phyloP scores from a whole-genome alignment of 805 yeast genomes.

The Nakazawaea sp. region DNA sequence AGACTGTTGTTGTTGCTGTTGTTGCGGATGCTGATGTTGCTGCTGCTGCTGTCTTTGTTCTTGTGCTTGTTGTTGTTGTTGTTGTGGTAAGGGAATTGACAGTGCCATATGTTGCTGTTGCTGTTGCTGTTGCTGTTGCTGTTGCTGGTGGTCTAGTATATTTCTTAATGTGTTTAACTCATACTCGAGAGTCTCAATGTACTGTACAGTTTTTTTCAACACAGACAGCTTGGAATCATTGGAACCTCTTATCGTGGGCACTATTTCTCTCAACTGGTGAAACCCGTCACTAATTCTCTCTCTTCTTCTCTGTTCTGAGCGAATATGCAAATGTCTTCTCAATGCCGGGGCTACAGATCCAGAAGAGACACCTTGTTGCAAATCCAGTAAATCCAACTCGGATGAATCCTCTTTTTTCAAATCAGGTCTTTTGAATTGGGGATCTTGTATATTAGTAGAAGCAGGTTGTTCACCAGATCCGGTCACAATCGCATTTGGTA shows the following conservation, averaged over 20 bases:
- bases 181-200: slow-evolving; percentile 30
- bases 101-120: slow-evolving; percentile 7
- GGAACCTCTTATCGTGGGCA: slow-evolving; percentile 32
- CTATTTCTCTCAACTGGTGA: slow-evolving; percentile 27
- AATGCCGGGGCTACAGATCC: slow-evolving; percentile 10
- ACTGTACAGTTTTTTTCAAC: slow-evolving; percentile 33
- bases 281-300: slow-evolving; percentile 41
- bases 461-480: too few species aligned
- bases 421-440: too few species aligned
- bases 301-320: slow-evolving; percentile 38
- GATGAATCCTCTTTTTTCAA: not conserved
- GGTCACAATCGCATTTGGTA: too few species aligned
- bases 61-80: slow-evolving; percentile 5
- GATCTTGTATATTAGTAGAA: not conserved
- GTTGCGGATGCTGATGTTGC: slow-evolving; percentile 2
- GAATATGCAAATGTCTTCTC: slow-evolving; percentile 32
- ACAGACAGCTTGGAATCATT: slow-evolving; percentile 40
- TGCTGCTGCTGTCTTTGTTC: slow-evolving; percentile 1
- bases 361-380: too few species aligned
- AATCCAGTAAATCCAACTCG: too few species aligned
- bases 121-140: slow-evolving; percentile 9
- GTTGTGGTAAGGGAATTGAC: too few species aligned
- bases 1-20: not conserved
- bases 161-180: slow-evolving; percentile 18
- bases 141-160: slow-evolving; percentile 13